Evolutionary conservation across 768 basidiomycete species (phyloP), one percentile per base, ranked within the genome.

Genomic region (Rhodotorula toruloides): DNA sequence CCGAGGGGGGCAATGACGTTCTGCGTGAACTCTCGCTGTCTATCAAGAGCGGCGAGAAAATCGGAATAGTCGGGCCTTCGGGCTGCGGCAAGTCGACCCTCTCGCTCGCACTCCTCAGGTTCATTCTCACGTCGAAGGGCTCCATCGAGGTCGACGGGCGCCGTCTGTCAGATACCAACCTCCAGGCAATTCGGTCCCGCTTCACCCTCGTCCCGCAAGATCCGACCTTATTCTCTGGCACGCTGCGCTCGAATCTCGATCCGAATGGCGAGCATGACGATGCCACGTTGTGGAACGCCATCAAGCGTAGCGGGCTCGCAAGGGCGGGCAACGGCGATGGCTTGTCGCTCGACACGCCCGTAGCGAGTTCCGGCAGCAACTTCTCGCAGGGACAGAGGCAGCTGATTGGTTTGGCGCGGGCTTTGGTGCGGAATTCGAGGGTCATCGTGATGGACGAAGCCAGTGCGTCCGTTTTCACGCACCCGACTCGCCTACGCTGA

Each of bases 311-410:
- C n/a, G 57, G 63, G 2, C 62, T 75, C 49, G 42, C 67, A 5
- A 61, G 57, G 3, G 54, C 6, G 16, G 37, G 39, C 6, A n/a
- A 55, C 32, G 56, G 29, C 10, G 53, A 29, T 36, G n/a, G 13
- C 9, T 52, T 65, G 34, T 42, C 36, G 25, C 67, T 68, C 58
- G 67, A 68, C 27, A 42, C 57, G 17, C 46, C 48, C 0, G 57
- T 68, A 14, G 37, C 48, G 12, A 60, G 58, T 32, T 34, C 37
- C 4, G 67, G 67, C 3, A 58, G 85, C 44, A 94, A 96, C 79
- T 91, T 96, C 77, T 91, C 89, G 1, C 89, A 91, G 69, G 92
- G 93, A 16, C 91, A 96, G 75, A 77, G 90, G 22, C 92, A 97
- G 61, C 73, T 81, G 11, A 63, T 81, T 4, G 72, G 73, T 16